Conservation (phyloP, 352 stramenopile genomes). For the Pythium folliculosum region DNA sequence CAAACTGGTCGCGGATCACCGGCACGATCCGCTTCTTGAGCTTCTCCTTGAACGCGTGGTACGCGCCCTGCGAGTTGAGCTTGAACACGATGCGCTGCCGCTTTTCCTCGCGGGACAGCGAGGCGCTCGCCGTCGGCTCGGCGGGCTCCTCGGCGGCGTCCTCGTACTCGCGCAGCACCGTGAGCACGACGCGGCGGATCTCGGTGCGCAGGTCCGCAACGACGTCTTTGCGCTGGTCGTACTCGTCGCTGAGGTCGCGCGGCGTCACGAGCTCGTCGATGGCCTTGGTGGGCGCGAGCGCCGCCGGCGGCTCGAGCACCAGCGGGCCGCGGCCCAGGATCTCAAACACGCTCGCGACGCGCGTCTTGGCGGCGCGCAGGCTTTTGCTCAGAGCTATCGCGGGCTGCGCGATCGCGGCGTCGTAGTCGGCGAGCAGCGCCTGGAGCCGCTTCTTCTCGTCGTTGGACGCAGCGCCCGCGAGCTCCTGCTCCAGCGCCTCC, state of each 20-base stretch:
- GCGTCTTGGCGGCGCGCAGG: constrained; percentile 31
- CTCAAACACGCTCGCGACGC: constrained; percentile 32
- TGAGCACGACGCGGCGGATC: constrained; percentile 56
- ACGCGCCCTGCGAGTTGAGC: constrained; percentile 74
- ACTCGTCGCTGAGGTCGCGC: constrained; percentile 50
- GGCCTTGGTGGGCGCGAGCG: constrained; percentile 28
- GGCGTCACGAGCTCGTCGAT: constrained; percentile 57
- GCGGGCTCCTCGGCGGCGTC: constrained; percentile 1
- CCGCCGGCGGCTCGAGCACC: constrained; percentile 39
- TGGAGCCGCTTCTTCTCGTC: constrained; percentile 84
- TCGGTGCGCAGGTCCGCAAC: constrained; percentile 52
- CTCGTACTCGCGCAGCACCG: constrained; percentile 70
- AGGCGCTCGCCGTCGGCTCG: background rate
- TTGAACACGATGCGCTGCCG: constrained; percentile 74
- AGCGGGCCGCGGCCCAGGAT: constrained; percentile 40
- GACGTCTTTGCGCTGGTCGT: constrained; percentile 43
- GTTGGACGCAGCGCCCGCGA: constrained; percentile 43
- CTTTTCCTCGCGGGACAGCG: constrained; percentile 54
- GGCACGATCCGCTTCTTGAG: constrained; percentile 83
- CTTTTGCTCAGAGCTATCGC: constrained; percentile 29
- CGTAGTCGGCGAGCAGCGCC: constrained; percentile 61
- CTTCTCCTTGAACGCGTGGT: constrained; percentile 82
- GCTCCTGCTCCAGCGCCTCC: constrained; percentile 59
- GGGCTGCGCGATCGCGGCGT: constrained; percentile 36
- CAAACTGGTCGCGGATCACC: constrained; percentile 62